phyloP scores from a whole-genome alignment of 441 rosid genomes.

The Sinapis alba region DNA sequence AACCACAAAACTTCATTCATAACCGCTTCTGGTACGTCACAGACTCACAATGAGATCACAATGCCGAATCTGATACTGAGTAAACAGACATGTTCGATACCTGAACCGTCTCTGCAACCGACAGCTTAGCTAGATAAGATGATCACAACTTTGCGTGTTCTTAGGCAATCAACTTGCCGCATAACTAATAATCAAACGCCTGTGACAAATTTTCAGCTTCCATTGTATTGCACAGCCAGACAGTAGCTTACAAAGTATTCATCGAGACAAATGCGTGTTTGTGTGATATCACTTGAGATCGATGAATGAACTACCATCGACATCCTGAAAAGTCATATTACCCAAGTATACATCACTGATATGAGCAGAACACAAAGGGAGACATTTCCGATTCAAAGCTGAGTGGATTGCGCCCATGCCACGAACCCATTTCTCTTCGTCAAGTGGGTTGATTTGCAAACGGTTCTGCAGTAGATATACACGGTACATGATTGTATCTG shows the following conservation, averaged over 20 bases:
- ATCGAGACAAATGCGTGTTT: background rate
- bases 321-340: slow-evolving; percentile 71
- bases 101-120: slow-evolving; percentile 7
- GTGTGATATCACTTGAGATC: slow-evolving; percentile 49
- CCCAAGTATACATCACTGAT: slow-evolving; percentile 69
- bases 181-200: too few relatives aligned
- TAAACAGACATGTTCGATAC: background rate
- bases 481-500: slow-evolving; percentile 55
- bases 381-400: slow-evolving; percentile 58
- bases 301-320: slow-evolving; percentile 62
- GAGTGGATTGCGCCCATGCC: slow-evolving; percentile 68
- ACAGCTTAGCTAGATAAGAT: background rate
- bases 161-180: too few relatives aligned
- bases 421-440: slow-evolving; percentile 58
- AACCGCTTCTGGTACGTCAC: background rate
- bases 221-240: background rate
- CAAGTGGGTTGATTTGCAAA: slow-evolving; percentile 47
- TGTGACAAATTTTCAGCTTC: too few relatives aligned
- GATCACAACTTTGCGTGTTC: background rate
- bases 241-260: background rate
- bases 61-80: background rate
- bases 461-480: slow-evolving; percentile 62
- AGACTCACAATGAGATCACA: too few relatives aligned
- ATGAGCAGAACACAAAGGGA: slow-evolving; percentile 74
- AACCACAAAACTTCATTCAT: slow-evolving; percentile 4